phyloP scores from a whole-genome alignment of 352 stramenopile species.

The Pythium plurisporium region DNA sequence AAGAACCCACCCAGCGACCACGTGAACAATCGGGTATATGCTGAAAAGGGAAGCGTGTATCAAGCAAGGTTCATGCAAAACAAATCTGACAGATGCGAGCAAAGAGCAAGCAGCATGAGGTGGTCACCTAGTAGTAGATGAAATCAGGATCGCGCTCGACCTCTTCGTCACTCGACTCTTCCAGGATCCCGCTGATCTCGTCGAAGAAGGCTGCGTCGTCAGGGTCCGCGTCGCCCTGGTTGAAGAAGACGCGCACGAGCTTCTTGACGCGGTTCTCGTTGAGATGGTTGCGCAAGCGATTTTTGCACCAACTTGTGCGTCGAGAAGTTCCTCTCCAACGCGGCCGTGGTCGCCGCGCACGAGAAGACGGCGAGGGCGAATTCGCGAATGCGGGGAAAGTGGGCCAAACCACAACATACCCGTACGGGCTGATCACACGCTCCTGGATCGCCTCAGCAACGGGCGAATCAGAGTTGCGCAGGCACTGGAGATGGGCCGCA shows the following conservation, averaged over 20 bases:
- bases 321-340: slow-evolving; percentile 9
- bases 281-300: slow-evolving; percentile 1
- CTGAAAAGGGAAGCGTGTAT: too few species aligned
- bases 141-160: background rate
- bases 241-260: slow-evolving; percentile 10
- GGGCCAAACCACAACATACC: background rate
- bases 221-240: background rate
- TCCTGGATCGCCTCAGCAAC: background rate
- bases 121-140: background rate
- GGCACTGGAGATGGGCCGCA: background rate
- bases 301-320: slow-evolving; percentile 1
- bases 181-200: background rate
- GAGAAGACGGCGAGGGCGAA: background rate
- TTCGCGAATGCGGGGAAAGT: background rate
- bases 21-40: too few species aligned
- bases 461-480: background rate
- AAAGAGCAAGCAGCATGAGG: too few species aligned
- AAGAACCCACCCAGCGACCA: too few species aligned
- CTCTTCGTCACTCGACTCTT: background rate
- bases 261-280: background rate
- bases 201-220: background rate
- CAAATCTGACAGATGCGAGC: too few species aligned
- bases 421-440: background rate
- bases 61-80: too few species aligned
- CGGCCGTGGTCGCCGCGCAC: background rate